Base-by-base conservation (phyloP, 495 filamentous ascomycete genomes). In the Parathielavia hyrcaniae region DNA sequence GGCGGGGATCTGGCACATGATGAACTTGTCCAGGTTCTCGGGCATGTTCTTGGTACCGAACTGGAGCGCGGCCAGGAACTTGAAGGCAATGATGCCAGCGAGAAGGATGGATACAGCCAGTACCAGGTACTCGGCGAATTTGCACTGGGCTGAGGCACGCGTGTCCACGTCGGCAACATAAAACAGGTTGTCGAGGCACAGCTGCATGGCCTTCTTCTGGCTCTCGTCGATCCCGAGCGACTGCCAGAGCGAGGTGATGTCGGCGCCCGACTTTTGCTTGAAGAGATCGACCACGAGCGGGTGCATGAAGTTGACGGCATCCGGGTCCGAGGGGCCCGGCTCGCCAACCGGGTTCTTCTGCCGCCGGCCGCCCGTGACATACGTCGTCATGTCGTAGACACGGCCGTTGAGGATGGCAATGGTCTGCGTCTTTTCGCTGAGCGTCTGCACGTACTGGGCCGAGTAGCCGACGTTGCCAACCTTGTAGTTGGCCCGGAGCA, bases 21-120 rank as follows among this genome's bases (percentile, higher is more conserved):
- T 77, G 69, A 99, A 99, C 69, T 97, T 97, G 75, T 99, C 93
- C 40, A 97, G 79, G 67, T 96, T 91, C 74, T 97, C 93, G 0
- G 93, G 93, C 30, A 90, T 76, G 55, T 86, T 95, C 78, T 96
- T 97, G 67, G 77, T 83, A 38, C 87, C 85, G 62, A 99, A 97
- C 67, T 99, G 93, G 61, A 99, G 76, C 1, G 93, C 93, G 12
- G 93, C 93, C 58, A 97, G 79, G 78, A 99, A 99, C 70, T 97
- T 99, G 83, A 97, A 95, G 14, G 81, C 77, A 63, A 99, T 91
- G 60, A 99, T 86, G 41, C 77, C 69, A 64, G 83, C 84, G 36
- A 99, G 78, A 60, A 97, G 63, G 67, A 89, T 81, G 3, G 92
- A 91, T 50, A 97, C 85, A n/a, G 88, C 86, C 36, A 99, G 85